Evolutionary conservation across 192 early-diverging fungal genomes (phyloP).

Genomic region (Backusella liffmaniae): DNA sequence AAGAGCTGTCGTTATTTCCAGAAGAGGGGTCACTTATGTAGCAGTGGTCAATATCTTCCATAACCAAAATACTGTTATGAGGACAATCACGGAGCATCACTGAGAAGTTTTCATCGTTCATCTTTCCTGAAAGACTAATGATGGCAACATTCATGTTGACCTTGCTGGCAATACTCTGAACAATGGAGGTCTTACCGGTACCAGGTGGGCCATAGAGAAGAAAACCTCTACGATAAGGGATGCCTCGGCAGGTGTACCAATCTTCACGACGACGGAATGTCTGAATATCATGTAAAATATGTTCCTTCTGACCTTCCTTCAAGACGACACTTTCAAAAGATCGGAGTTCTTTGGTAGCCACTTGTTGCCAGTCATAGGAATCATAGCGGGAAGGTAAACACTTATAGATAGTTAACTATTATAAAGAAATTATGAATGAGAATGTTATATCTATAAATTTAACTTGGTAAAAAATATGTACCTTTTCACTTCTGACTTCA

Average conservation of each 20-base stretch:
- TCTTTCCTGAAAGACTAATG: slow-evolving; percentile 42
- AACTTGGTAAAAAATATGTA: background rate
- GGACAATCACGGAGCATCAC: slow-evolving; percentile 42
- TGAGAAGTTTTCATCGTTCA: slow-evolving; percentile 44
- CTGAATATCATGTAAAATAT: slow-evolving; percentile 41
- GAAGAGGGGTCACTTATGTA: slow-evolving; percentile 18
- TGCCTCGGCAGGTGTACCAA: slow-evolving; percentile 50
- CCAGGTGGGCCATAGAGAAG: slow-evolving; percentile 56
- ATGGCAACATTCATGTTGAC: slow-evolving; percentile 51
- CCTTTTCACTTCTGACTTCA: slow-evolving; percentile 22
- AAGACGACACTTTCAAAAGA: slow-evolving; percentile 47
- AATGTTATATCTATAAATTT: background rate
- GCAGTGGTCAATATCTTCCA: slow-evolving; percentile 51
- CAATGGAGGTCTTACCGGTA: slow-evolving; percentile 53
- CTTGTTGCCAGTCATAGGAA: slow-evolving; percentile 10
- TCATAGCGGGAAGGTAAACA: slow-evolving; percentile 2
- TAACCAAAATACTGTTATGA: slow-evolving; percentile 50
- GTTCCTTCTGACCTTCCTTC: slow-evolving; percentile 48
- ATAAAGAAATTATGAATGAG: background rate
- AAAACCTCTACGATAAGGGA: slow-evolving; percentile 54
- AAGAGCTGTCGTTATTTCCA: slow-evolving; percentile 12
- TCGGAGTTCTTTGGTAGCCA: slow-evolving; percentile 33
- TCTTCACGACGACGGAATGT: slow-evolving; percentile 40
- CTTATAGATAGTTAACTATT: slow-evolving; percentile 11
- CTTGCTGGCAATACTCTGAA: slow-evolving; percentile 51